A percentile compares a stretch with the other conserved stretches of the same genome.
Conservation (phyloP, 2,329 filamentous ascomycete genomes). For the Acephala macrosclerotiorum region DNA sequence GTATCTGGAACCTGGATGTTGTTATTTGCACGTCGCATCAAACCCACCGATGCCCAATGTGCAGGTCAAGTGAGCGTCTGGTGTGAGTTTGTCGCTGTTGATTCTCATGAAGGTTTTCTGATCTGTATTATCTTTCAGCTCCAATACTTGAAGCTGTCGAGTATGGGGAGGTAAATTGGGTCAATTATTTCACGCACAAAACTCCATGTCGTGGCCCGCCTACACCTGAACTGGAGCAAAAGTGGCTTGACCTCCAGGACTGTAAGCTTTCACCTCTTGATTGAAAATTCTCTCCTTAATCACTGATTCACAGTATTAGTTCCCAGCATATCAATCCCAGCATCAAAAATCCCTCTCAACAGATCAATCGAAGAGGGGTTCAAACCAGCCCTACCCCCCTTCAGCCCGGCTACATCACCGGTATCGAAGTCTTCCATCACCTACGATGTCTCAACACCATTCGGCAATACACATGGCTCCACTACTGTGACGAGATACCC, state of each 20-base stretch:
- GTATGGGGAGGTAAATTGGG: neutral
- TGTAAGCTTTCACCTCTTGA: neutral
- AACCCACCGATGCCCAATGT: too few species aligned
- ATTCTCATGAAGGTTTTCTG: neutral
- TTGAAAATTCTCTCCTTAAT: neutral
- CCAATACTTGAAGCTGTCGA: neutral
- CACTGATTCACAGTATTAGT: neutral
- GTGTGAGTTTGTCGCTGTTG: neutral
- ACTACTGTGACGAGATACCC: neutral
- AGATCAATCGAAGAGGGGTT: neutral
- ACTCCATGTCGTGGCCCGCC: too few species aligned
- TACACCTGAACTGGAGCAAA: neutral
- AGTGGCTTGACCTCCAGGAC: neutral
- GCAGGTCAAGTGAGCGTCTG: neutral
- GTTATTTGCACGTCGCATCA: too few species aligned
- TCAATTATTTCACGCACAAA: neutral
- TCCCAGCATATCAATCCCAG: neutral
- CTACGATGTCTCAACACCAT: neutral
- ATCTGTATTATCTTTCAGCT: neutral
- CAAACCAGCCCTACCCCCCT: too few species aligned
- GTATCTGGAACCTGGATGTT: too few species aligned
- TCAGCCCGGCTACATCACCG: neutral
- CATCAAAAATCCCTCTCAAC: neutral
- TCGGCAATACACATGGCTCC: neutral
- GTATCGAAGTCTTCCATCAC: neutral